A percentile compares a stretch with the other conserved stretches of the same genome.
phyloP scores from a whole-genome alignment of 345 rosid species.

The Streptanthus diversifolius region DNA sequence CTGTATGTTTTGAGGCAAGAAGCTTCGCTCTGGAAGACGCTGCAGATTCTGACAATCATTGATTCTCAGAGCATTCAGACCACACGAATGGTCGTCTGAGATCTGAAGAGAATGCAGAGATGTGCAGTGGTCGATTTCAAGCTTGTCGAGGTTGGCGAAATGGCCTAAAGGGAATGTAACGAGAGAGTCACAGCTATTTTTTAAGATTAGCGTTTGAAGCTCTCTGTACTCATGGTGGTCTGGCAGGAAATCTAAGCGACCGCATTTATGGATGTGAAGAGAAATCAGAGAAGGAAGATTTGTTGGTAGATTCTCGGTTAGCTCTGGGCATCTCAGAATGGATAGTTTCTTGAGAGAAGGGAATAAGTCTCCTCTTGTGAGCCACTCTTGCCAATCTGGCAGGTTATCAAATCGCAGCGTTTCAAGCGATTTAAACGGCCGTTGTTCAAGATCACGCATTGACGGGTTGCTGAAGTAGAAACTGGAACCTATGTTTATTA shows the following conservation, averaged over 20 bases:
- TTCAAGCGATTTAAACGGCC: constrained; percentile 37
- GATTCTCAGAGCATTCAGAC: constrained; percentile 24
- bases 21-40: constrained; percentile 16
- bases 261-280: constrained; percentile 29
- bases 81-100: constrained; percentile 7
- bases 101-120: constrained; percentile 19
- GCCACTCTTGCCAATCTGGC: constrained; percentile 38
- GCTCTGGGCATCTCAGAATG: constrained; percentile 31
- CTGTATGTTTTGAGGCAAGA: not conserved
- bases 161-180: constrained; percentile 25
- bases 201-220: constrained; percentile 31
- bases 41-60: constrained; percentile 33
- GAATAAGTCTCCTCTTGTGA: constrained; percentile 25
- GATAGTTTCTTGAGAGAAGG: constrained; percentile 39
- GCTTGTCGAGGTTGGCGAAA: constrained; percentile 23
- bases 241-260: constrained; percentile 24
- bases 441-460: constrained; percentile 13
- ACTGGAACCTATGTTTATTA: constrained; percentile 28
- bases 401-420: constrained; percentile 28
- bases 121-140: constrained; percentile 31
- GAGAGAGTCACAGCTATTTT: constrained; percentile 35
- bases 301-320: constrained; percentile 24
- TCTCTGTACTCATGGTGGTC: constrained; percentile 10
- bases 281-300: constrained; percentile 32
- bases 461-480: constrained; percentile 23